Evolutionary conservation across 768 basidiomycete species (phyloP).

Genomic region (Podaxis rugospora): DNA sequence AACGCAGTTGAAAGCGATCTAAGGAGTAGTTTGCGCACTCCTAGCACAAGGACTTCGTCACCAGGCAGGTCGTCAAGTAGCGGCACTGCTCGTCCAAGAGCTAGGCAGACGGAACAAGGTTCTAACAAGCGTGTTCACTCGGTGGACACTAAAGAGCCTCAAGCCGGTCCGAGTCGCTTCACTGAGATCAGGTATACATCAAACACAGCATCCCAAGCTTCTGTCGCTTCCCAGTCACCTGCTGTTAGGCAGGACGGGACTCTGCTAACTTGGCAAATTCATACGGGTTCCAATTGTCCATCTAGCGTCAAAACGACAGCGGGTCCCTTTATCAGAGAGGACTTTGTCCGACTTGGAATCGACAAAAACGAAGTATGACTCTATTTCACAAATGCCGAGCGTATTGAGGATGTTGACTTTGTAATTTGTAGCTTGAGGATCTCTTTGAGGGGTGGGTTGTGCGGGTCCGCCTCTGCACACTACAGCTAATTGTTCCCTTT

Average conservation of each 20-base stretch:
- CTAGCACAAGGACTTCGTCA: neutral
- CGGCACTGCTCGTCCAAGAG: constrained; percentile 1
- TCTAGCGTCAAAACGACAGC: neutral
- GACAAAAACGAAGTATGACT: neutral
- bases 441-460: neutral
- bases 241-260: neutral
- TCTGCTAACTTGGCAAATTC: neutral
- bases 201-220: neutral
- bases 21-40: neutral
- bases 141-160: neutral
- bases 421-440: neutral
- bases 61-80: neutral
- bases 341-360: constrained; percentile 1
- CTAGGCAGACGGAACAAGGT: neutral
- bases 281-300: neutral
- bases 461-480: neutral
- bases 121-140: neutral
- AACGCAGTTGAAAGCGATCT: neutral
- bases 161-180: neutral
- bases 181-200: neutral
- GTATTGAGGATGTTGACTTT: neutral
- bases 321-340: neutral
- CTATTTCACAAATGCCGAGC: neutral
- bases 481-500: neutral
- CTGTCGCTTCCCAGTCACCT: neutral